A percentile compares a stretch with the other conserved stretches of the same genome.
Evolutionary conservation across 2,329 filamentous ascomycete species (phyloP).

Genomic region (Ophiostoma novo-ulmi): DNA sequence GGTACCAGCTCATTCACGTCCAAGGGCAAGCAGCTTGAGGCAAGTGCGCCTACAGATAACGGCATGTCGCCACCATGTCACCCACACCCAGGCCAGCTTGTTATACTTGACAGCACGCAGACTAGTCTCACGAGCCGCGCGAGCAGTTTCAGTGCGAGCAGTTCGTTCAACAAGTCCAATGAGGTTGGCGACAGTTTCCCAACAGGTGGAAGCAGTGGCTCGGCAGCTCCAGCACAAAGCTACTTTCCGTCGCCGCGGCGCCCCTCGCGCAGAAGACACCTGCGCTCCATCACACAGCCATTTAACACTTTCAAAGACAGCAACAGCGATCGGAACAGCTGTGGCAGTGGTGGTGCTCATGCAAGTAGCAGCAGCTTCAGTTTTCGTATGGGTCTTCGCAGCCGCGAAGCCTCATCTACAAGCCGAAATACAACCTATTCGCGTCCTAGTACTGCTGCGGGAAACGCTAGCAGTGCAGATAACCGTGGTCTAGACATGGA

Average conservation of each 20-base stretch:
- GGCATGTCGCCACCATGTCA: not conserved
- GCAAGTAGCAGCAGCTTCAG: not conserved
- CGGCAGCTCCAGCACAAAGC: not conserved
- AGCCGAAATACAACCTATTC: not conserved
- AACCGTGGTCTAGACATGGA: not conserved
- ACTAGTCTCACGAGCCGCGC: not conserved
- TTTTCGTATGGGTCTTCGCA: constrained; percentile 19
- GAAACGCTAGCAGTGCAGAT: not conserved
- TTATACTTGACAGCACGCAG: not conserved
- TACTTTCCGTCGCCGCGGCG: constrained; percentile 16
- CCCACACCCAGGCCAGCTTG: constrained; percentile 5
- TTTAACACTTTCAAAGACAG: not conserved
- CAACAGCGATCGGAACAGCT: not conserved
- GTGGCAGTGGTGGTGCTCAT: not conserved
- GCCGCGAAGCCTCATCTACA: constrained; percentile 12
- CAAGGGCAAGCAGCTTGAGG: not conserved
- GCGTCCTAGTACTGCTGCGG: not conserved
- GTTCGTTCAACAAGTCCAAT: not conserved
- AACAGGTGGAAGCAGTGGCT: not conserved
- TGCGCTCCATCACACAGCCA: constrained; percentile 18
- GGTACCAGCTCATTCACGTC: not conserved
- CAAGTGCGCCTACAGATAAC: not conserved
- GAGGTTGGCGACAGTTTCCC: constrained; percentile 1
- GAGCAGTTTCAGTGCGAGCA: constrained; percentile 17
- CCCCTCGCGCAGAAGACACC: constrained; percentile 7